Evolutionary conservation across 2,329 filamentous ascomycete genomes (phyloP), one percentile per base, ranked within the genome.

Genomic region (Coniochaeta sp.): DNA sequence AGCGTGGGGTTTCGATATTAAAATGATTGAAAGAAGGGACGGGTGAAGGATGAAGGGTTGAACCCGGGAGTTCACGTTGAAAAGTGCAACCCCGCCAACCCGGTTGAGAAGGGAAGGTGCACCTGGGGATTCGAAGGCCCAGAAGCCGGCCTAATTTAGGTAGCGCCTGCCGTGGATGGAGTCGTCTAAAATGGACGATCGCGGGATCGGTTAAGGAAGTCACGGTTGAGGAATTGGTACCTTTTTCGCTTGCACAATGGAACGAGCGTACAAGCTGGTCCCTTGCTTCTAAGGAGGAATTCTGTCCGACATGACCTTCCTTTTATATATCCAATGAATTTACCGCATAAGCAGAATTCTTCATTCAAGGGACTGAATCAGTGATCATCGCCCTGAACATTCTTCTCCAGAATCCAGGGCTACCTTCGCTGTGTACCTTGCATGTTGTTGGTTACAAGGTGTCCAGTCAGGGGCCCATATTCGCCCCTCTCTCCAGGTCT

Each of bases 1-100:
- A 32, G 45, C 45, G 45, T 47, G 45, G 45, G 45, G 45, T 31
- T 28, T 31, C n/a, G 45, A 47, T 47, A 31, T 47, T 31, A 20
- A 45, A 26, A 42, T 42, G 38, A 20, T 40, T 33, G 27, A 22
- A 22, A 20, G 14, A 40, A 20, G 35, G 35, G 16, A 22, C 35
- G 18, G 5, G 16, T 3, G 18, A 42, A 24, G 6, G 20, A 7
- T 26, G 18, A 42, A 26, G 18, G n/a, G n/a, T n/a, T n/a, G n/a
- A n/a, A n/a, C n/a, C n/a, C n/a, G n/a, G n/a, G n/a, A n/a, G n/a
- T n/a, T n/a, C n/a, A n/a, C n/a, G n/a, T 22, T 40, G 14, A 40
- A 10, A 13, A 42, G 38, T 42, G 38, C n/a, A 42, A 42, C 38
- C 38, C 38, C 38, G 38, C 38, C 12, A 42, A 42, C 38, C 38